Evolutionary conservation across 2,329 filamentous ascomycete genomes (phyloP).

Genomic region (Rugonectria rugulosa): DNA sequence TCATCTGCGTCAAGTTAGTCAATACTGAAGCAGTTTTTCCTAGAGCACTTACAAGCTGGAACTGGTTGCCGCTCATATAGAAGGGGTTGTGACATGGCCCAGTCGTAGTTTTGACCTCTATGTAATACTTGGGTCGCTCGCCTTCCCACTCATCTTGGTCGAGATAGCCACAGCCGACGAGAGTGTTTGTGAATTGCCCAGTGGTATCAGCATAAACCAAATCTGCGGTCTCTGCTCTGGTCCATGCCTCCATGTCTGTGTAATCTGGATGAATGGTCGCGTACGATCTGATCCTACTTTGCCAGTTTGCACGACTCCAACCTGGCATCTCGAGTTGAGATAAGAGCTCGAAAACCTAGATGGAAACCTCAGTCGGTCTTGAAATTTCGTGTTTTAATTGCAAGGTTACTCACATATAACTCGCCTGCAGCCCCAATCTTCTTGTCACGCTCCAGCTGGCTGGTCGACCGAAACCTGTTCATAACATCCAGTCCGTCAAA

Average conservation of each 20-base stretch:
- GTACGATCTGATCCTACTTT: conserved; percentile 23
- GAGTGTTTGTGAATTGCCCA: conserved; percentile 18
- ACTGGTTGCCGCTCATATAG: conserved; percentile 55
- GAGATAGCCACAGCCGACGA: conserved; percentile 24
- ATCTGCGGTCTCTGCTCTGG: conserved; percentile 21
- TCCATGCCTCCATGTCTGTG: conserved; percentile 7
- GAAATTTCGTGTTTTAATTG: neutral
- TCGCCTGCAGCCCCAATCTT: conserved; percentile 36
- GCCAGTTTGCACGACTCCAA: conserved; percentile 24
- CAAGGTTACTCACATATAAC: conserved; percentile 29
- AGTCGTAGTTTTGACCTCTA: conserved; percentile 61
- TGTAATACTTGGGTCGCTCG: conserved; percentile 48
- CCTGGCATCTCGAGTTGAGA: conserved; percentile 18
- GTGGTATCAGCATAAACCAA: conserved; percentile 20
- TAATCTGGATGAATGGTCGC: conserved; percentile 22
- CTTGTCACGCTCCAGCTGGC: conserved; percentile 31
- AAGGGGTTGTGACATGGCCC: conserved; percentile 48
- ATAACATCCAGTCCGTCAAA: conserved; percentile 28
- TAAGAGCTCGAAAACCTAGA: conserved; percentile 28
- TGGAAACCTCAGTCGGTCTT: neutral
- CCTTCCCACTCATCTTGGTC: conserved; percentile 23
- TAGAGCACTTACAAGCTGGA: conserved; percentile 44
- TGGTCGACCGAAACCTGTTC: conserved; percentile 23
- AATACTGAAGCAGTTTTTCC: neutral
- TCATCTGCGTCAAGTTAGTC: conserved; percentile 22